phyloP scores from a whole-genome alignment of 164 flowering plant species.

The Vitis rotundifolia region DNA sequence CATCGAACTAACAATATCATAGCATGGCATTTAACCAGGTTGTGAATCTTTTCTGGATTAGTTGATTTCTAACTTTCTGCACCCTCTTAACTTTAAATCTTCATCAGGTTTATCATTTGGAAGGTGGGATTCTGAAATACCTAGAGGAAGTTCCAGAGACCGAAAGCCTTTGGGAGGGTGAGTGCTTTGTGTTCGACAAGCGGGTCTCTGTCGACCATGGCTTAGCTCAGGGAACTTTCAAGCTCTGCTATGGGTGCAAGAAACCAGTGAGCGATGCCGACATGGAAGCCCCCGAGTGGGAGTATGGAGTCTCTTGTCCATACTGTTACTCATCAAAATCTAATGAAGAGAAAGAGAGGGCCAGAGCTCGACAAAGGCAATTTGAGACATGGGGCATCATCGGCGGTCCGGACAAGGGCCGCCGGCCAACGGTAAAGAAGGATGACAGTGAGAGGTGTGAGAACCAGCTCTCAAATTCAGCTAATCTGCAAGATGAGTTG shows the following conservation, averaged over 20 bases:
- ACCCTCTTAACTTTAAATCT: not conserved
- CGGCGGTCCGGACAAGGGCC: slow-evolving; percentile 94
- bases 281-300: slow-evolving; percentile 87
- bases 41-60: not conserved
- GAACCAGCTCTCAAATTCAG: slow-evolving; percentile 29
- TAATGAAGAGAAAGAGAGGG: slow-evolving; percentile 91
- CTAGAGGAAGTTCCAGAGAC: slow-evolving; percentile 79
- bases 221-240: slow-evolving; percentile 71
- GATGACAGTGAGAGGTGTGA: slow-evolving; percentile 1
- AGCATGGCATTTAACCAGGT: not conserved
- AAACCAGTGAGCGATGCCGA: slow-evolving; percentile 85
- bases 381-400: slow-evolving; percentile 83
- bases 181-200: slow-evolving; percentile 96
- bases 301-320: slow-evolving; percentile 84
- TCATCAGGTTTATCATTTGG: slow-evolving; percentile 84
- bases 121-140: slow-evolving; percentile 92
- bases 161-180: slow-evolving; percentile 94
- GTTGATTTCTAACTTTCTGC: not conserved
- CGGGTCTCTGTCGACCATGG: slow-evolving; percentile 94
- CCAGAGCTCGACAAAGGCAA: slow-evolving; percentile 91
- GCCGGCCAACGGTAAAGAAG: slow-evolving; percentile 36
- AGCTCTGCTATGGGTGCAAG: slow-evolving; percentile 96
- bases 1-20: not conserved
- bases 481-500: not conserved
- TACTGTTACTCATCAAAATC: slow-evolving; percentile 77